A percentile compares a stretch with the other conserved stretches of the same genome.
phyloP scores from a whole-genome alignment of 1,139 yeast species.

The Yamadazyma atmosphaerica region DNA sequence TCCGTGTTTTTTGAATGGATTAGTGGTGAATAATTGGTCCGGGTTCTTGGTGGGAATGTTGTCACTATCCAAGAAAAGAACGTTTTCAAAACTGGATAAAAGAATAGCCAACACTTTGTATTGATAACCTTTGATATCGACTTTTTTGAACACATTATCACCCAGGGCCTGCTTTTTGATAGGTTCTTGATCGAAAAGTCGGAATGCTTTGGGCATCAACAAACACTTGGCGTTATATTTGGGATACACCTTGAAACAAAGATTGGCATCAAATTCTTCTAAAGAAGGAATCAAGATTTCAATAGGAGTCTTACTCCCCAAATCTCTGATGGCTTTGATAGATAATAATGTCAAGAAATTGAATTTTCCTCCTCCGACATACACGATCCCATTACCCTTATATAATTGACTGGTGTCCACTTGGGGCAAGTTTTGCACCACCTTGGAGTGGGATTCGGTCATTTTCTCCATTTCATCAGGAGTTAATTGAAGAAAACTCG shows the following conservation, averaged over 20 bases:
- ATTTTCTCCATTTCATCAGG: constrained; percentile 39
- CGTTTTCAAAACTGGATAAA: constrained; percentile 74
- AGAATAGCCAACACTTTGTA: constrained; percentile 75
- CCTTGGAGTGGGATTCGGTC: constrained; percentile 51
- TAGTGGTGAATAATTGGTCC: constrained; percentile 34
- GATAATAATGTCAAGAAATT: constrained; percentile 72
- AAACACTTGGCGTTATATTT: constrained; percentile 67
- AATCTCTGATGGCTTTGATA: constrained; percentile 60
- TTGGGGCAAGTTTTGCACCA: constrained; percentile 50
- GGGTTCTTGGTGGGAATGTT: constrained; percentile 64
- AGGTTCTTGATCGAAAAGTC: constrained; percentile 28
- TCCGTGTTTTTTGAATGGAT: constrained; percentile 34
- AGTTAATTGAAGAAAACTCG: constrained; percentile 53
- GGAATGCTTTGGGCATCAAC: constrained; percentile 36
- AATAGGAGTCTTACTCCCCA: constrained; percentile 68
- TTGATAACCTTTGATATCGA: constrained; percentile 60
- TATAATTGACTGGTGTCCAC: constrained; percentile 43
- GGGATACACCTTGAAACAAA: constrained; percentile 68
- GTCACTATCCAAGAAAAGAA: constrained; percentile 77
- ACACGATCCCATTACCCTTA: constrained; percentile 75
- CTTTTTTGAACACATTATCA: constrained; percentile 14
- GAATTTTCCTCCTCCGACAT: constrained; percentile 54
- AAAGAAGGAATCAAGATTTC: constrained; percentile 73
- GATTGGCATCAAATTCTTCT: constrained; percentile 67
- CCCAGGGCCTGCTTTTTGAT: constrained; percentile 39